Conservation (phyloP, 2,329 filamentous ascomycete species). For the Hypoxylon sp. region DNA sequence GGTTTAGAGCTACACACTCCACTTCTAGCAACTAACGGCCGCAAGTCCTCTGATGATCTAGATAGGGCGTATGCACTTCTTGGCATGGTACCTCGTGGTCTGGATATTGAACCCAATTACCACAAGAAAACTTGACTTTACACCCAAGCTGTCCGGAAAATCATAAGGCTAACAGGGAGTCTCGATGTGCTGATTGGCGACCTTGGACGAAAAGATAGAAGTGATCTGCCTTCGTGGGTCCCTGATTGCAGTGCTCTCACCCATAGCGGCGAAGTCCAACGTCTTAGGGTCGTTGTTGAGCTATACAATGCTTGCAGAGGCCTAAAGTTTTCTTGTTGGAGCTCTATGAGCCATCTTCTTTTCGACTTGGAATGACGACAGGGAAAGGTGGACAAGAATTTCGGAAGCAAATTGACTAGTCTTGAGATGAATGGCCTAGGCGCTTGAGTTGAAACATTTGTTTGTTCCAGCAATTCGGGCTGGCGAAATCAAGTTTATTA, state of each 20-base stretch:
- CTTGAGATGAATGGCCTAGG: neutral
- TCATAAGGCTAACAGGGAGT: neutral
- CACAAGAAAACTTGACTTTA: neutral
- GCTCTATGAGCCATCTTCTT: neutral
- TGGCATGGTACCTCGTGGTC: neutral
- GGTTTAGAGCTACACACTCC: neutral
- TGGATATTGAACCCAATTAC: neutral
- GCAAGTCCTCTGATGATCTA: conserved; percentile 2
- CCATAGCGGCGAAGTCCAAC: neutral
- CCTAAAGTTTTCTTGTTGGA: neutral
- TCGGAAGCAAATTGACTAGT: neutral
- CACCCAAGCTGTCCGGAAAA: neutral
- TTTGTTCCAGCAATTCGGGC: neutral
- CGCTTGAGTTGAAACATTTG: neutral
- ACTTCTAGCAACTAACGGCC: neutral
- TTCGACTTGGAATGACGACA: too few species aligned
- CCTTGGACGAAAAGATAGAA: neutral
- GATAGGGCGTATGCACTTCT: conserved; percentile 4
- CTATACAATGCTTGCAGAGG: conserved; percentile 5
- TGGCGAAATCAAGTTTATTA: neutral
- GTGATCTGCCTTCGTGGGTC: conserved; percentile 6
- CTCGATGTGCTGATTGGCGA: conserved; percentile 1
- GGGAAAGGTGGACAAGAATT: too few species aligned
- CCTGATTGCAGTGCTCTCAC: conserved; percentile 10
- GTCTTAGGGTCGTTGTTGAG: neutral